Evolutionary conservation across 1,139 yeast species (phyloP).

Genomic region (Blastobotrys indianensis): DNA sequence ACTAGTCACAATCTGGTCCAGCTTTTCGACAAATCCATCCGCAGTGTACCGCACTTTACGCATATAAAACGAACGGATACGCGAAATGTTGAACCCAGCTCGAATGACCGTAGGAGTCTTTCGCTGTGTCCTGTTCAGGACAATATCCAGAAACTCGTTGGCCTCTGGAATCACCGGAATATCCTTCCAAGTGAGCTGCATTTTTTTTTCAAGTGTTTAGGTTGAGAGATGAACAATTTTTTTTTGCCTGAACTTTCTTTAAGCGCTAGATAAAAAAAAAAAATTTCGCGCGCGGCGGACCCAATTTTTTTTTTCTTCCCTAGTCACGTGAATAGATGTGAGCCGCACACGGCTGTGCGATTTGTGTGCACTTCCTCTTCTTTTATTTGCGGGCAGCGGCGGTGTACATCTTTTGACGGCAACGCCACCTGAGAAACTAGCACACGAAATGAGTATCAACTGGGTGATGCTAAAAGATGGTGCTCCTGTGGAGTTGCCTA

Average conservation of each 20-base stretch:
- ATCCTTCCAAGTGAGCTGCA: conserved; percentile 98
- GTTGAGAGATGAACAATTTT: background rate
- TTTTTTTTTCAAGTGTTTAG: conserved; percentile 26
- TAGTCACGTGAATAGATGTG: conserved; percentile 1
- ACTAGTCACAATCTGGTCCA: conserved; percentile 74
- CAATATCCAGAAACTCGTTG: conserved; percentile 92
- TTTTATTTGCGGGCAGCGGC: too few relatives aligned
- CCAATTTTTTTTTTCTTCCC: background rate
- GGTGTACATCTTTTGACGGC: too few relatives aligned
- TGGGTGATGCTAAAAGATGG: conserved; percentile 23
- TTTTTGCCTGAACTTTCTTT: background rate
- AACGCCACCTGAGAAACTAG: too few relatives aligned
- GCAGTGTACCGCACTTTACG: conserved; percentile 93
- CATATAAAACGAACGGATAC: conserved; percentile 98
- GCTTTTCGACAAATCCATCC: conserved; percentile 92
- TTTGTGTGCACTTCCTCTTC: too few relatives aligned
- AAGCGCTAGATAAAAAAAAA: conserved; percentile 11
- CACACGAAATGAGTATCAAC: conserved; percentile 25
- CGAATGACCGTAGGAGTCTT: conserved; percentile 97
- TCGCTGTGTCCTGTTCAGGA: conserved; percentile 94
- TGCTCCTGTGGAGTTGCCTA: conserved; percentile 23
- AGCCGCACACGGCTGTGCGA: too few relatives aligned
- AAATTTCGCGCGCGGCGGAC: too few relatives aligned
- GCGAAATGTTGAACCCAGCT: conserved; percentile 92
- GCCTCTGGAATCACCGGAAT: conserved; percentile 91